Percentiles rank a stretch among this genome's conserved stretches.
Evolutionary conservation across 495 filamentous ascomycete species (phyloP).

Genomic region (Lichenothelia convexa): DNA sequence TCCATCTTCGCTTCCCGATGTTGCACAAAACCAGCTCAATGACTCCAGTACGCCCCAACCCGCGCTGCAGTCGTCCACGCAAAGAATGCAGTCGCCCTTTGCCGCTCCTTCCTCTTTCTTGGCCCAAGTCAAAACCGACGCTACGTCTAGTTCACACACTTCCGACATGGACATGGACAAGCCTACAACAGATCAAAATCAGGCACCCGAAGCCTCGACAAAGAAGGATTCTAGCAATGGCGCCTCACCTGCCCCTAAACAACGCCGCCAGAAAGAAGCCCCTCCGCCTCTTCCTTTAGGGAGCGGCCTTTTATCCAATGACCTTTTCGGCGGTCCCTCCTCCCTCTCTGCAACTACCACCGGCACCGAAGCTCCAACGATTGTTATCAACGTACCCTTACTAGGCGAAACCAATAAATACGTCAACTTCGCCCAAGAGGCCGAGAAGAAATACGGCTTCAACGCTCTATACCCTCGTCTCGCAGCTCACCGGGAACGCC

Average conservation of each 20-base stretch:
- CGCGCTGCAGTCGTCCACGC: not conserved
- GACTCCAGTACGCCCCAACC: not conserved
- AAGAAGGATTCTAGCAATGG: slow-evolving; percentile 28
- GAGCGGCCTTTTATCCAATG: slow-evolving; percentile 46
- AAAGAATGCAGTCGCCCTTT: too few relatives aligned
- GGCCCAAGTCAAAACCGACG: not conserved
- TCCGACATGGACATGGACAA: slow-evolving; percentile 13
- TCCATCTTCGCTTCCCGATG: not conserved
- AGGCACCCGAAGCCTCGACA: slow-evolving; percentile 9
- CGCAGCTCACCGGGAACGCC: slow-evolving; percentile 65
- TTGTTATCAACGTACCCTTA: slow-evolving; percentile 66
- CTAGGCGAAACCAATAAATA: slow-evolving; percentile 68
- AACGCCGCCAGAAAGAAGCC: slow-evolving; percentile 32
- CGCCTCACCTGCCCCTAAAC: slow-evolving; percentile 40
- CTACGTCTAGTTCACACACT: not conserved
- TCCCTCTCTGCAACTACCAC: too few relatives aligned
- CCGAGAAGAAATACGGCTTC: slow-evolving; percentile 86
- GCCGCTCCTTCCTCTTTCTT: too few relatives aligned
- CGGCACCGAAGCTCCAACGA: slow-evolving; percentile 25
- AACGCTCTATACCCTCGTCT: slow-evolving; percentile 79
- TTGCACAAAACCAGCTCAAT: not conserved
- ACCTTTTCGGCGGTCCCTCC: slow-evolving; percentile 41
- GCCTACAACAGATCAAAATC: slow-evolving; percentile 2
- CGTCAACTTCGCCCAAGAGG: slow-evolving; percentile 86
- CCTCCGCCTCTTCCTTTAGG: slow-evolving; percentile 39